Evolutionary conservation across 176 grass and related monocot genomes (phyloP).

Genomic region (Carex parvula): DNA sequence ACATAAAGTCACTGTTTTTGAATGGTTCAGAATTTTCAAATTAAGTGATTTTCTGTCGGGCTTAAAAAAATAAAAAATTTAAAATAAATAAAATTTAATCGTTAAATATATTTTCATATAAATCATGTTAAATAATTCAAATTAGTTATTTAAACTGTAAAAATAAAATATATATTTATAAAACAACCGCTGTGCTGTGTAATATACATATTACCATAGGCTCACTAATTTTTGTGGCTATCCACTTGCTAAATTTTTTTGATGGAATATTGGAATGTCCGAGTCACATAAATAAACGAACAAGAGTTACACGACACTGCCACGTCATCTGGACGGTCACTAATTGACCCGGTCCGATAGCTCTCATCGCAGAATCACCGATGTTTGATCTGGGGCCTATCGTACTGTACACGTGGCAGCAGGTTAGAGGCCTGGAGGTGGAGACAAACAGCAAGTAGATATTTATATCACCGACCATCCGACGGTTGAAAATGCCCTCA

Average conservation of each 20-base stretch:
- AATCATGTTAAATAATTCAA: too few relatives aligned
- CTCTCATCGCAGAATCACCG: background rate
- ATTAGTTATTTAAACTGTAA: too few relatives aligned
- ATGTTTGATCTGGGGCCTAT: background rate
- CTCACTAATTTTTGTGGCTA: background rate
- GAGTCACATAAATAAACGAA: background rate
- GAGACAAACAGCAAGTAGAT: background rate
- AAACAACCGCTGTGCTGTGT: too few relatives aligned
- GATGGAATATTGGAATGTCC: too few relatives aligned
- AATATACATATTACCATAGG: too few relatives aligned
- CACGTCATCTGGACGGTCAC: slow-evolving; percentile 1
- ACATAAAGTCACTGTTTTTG: too few relatives aligned
- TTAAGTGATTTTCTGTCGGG: too few relatives aligned
- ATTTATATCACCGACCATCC: slow-evolving; percentile 15
- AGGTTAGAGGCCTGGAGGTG: slow-evolving; percentile 1
- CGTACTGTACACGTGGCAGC: background rate
- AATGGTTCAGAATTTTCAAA: too few relatives aligned
- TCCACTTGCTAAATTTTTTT: background rate
- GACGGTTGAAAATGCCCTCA: slow-evolving; percentile 7
- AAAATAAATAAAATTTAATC: too few relatives aligned
- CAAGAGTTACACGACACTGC: background rate
- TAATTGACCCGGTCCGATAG: background rate
- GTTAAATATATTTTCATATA: too few relatives aligned
- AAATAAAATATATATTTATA: too few relatives aligned
- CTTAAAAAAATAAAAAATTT: too few relatives aligned